These are phyloP conservation scores for Myriosclerotinia duriaeana DNA, from an alignment of 2,329 filamentous ascomycete species.

Conservation along the genomic window DNA sequence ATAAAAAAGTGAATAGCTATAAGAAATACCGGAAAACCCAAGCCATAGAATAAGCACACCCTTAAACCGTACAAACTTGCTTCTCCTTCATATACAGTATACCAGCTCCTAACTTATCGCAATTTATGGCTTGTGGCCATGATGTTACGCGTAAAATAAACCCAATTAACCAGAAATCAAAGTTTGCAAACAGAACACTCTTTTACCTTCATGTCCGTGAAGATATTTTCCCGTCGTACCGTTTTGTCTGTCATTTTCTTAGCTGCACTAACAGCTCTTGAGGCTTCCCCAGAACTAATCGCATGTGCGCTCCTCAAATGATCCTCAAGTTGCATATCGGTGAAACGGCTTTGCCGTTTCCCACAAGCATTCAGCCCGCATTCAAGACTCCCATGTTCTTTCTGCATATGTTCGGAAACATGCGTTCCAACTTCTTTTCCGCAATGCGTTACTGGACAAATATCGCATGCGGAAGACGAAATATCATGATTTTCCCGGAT, in stretches of 20 bases:
- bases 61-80: not conserved
- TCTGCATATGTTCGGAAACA: constrained; percentile 19
- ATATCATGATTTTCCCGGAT: not conserved
- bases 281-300: not conserved
- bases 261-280: not conserved
- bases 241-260: constrained; percentile 5
- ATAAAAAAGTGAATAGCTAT: not conserved
- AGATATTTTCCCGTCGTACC: not conserved
- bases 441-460: not conserved
- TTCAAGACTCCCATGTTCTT: constrained; percentile 10
- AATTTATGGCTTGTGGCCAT: too few relatives aligned
- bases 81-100: not conserved
- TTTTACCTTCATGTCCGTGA: not conserved
- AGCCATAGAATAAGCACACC: not conserved
- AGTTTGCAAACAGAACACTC: not conserved
- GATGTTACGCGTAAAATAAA: not conserved
- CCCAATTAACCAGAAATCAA: not conserved
- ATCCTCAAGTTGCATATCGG: not conserved
- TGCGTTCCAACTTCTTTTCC: not conserved
- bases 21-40: not conserved
- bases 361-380: constrained; percentile 8
- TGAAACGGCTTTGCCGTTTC: not conserved
- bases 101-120: not conserved
- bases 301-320: not conserved
- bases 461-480: not conserved